These are phyloP conservation scores for Serpula lacrymans DNA, from an alignment of 768 basidiomycete genomes.

Conservation along the genomic window DNA sequence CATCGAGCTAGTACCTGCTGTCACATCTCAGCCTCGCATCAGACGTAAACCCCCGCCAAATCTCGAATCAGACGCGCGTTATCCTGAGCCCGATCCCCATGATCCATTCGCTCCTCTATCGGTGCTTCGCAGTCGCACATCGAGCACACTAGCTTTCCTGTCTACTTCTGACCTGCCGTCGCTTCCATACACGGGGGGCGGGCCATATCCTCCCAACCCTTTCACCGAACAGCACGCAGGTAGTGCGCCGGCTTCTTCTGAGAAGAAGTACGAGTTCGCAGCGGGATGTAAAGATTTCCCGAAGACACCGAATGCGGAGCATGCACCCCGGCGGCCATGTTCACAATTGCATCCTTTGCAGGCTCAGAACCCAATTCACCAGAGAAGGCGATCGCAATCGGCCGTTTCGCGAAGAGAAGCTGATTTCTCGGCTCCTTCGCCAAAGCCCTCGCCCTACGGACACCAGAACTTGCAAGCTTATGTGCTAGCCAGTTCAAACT, in stretches of 20 bases:
- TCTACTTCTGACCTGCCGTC: slow-evolving; percentile 27
- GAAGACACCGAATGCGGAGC: slow-evolving; percentile 5
- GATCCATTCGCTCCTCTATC: slow-evolving; percentile 73
- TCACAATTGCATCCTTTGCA: slow-evolving; percentile 8
- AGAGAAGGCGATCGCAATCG: slow-evolving; percentile 31
- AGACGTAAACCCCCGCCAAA: slow-evolving; percentile 57
- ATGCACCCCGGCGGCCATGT: slow-evolving; percentile 9
- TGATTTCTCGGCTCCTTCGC: slow-evolving; percentile 19
- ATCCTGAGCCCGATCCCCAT: slow-evolving; percentile 62
- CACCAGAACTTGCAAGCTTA: slow-evolving; percentile 26
- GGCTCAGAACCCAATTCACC: slow-evolving; percentile 14
- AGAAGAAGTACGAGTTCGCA: slow-evolving; percentile 6
- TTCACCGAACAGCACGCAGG: slow-evolving; percentile 16
- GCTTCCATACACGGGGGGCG: slow-evolving; percentile 26
- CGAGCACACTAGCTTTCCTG: slow-evolving; percentile 33
- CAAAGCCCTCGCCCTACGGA: slow-evolving; percentile 29
- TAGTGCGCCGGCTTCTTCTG: slow-evolving; percentile 10
- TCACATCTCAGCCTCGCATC: slow-evolving; percentile 21
- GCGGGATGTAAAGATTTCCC: slow-evolving; percentile 16
- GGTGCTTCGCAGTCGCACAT: slow-evolving; percentile 58
- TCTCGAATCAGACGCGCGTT: slow-evolving; percentile 48
- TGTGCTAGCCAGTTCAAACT: slow-evolving; percentile 21
- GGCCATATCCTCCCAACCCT: slow-evolving; percentile 28
- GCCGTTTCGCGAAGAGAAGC: slow-evolving; percentile 31
- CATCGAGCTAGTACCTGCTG: slow-evolving; percentile 12